These are phyloP conservation scores for Penstemon davidsonii DNA, from an alignment of 257 asterid genomes.

Conservation along the genomic window DNA sequence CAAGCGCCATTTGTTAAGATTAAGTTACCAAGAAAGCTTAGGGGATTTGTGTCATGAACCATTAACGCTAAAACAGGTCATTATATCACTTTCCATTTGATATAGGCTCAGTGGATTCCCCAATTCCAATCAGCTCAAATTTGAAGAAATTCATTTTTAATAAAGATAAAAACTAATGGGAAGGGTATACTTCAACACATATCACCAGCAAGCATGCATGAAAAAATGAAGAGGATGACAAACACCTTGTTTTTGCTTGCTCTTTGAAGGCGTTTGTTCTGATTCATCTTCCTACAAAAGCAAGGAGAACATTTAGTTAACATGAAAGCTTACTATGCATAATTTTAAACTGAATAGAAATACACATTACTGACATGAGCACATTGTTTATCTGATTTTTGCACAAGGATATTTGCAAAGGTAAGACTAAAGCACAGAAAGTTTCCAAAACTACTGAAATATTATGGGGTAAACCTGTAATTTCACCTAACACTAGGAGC, in stretches of 20 bases:
- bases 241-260: constrained; percentile 62
- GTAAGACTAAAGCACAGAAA: too few relatives aligned
- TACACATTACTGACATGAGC: too few relatives aligned
- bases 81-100: background rate
- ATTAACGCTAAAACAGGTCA: background rate
- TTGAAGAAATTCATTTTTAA: background rate
- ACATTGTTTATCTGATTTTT: too few relatives aligned
- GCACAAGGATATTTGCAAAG: too few relatives aligned
- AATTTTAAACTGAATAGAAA: too few relatives aligned
- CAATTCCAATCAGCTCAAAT: constrained; percentile 5
- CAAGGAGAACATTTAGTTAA: constrained; percentile 18
- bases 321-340: background rate
- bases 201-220: background rate
- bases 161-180: background rate
- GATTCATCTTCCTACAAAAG: constrained; percentile 53
- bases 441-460: too few relatives aligned
- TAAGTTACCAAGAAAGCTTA: background rate
- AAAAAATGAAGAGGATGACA: constrained; percentile 23
- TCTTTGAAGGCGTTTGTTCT: constrained; percentile 42
- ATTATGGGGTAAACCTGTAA: too few relatives aligned
- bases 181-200: constrained; percentile 4
- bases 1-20: background rate
- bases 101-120: background rate
- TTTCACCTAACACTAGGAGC: too few relatives aligned
- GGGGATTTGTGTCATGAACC: background rate